Percentiles rank a stretch among this genome's conserved stretches.
Conservation (phyloP, 768 basidiomycete genomes). For the Podaxis sp. region DNA sequence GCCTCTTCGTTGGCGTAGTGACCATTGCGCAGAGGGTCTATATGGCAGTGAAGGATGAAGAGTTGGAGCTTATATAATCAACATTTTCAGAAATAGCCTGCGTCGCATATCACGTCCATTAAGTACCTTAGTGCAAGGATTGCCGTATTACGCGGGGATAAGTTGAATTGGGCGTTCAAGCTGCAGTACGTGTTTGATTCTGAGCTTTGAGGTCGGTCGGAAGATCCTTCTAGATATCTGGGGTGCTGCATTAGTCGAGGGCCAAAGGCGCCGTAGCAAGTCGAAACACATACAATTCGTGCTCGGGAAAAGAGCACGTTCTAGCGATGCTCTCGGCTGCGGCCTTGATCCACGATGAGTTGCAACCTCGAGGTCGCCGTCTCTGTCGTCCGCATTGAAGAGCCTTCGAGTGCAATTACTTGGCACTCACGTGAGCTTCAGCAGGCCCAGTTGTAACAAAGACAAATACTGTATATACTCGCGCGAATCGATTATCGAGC, state of each 20-base stretch:
- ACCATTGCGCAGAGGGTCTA: neutral
- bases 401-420: neutral
- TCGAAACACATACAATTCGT: neutral
- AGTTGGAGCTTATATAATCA: conserved; percentile 12
- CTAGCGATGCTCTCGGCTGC: neutral
- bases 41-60: conserved; percentile 5
- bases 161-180: neutral
- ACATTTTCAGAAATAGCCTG: conserved; percentile 1
- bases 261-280: neutral
- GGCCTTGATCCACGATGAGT: neutral
- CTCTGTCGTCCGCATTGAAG: neutral
- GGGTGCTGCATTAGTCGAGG: too few relatives aligned
- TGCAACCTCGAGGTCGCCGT: neutral
- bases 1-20: conserved; percentile 44
- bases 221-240: too few relatives aligned
- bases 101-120: neutral
- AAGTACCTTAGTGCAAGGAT: neutral
- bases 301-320: neutral
- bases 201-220: too few relatives aligned
- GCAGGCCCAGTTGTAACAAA: neutral
- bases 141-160: neutral
- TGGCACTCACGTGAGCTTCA: neutral
- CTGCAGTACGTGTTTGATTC: neutral
- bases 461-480: neutral
- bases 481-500: too few relatives aligned